Base-by-base conservation (phyloP, 2,329 filamentous ascomycete genomes). In the Trichothecium roseum region DNA sequence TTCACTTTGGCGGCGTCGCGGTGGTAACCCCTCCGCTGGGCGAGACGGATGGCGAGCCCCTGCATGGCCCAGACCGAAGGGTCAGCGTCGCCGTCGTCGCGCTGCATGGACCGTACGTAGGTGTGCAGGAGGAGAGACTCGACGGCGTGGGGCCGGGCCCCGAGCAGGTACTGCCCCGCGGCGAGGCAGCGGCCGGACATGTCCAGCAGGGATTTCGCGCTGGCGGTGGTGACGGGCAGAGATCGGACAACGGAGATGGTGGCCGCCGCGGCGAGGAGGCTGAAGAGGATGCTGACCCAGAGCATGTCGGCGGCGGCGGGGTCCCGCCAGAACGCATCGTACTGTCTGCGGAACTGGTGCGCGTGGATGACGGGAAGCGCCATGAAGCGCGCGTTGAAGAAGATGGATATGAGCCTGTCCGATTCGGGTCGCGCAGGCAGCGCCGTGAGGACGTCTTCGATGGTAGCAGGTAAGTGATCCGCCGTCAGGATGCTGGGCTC, bases 1-100 rank as follows among this genome's bases (percentile, higher is more conserved):
- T 59, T 52, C 4, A 69, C 51, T 41, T 60, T 56, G 17, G 50
- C 52, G 3, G 64, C 57, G 30, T 72, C 67, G 8, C 68, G 62
- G 39, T 72, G 67, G 38, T 72, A 72, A 12, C 68, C 68, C 49
- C 67, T 60, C 6, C 64, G 59, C 47, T 72, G 68, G 4, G 68
- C 68, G 16, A 72, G 56, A 5, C 68, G 61, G 3, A 62, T 58
- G 5, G 61, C 58, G 14, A 69, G 53, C 28, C 60, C 60, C 41
- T 68, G 64, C 16, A 68, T 54, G 4, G 63, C 58, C 67, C 67
- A 72, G 16, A 69, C 48, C 3, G 59, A 53, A 7, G 62, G 53
- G 33, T 69, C 60, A 5, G 60, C 51, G 34, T 68, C 63, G 20
- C 51, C 51, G 35, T 68, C 63, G 18, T 52, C 51, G 14, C 54